Conservation (phyloP, 202 grass and related monocot species). For the Panicum virgatum region DNA sequence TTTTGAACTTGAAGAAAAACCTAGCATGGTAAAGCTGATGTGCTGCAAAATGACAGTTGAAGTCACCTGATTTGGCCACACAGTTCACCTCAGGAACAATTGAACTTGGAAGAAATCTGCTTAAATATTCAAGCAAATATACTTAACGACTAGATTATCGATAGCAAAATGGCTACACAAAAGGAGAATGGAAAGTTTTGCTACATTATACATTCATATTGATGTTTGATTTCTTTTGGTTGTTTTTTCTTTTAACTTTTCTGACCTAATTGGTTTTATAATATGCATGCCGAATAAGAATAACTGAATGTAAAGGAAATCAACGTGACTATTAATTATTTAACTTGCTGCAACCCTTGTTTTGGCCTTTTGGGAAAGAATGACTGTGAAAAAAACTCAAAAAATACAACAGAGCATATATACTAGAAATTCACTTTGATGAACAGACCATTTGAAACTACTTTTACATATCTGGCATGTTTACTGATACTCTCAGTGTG, state of each 20-base stretch:
- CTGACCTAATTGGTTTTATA: not conserved
- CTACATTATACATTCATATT: not conserved
- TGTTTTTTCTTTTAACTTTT: not conserved
- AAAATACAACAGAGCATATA: too few species aligned
- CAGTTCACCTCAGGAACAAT: not conserved
- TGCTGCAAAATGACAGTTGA: not conserved
- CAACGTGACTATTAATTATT: not conserved
- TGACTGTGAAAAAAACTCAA: too few species aligned
- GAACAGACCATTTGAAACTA: slow-evolving; percentile 1
- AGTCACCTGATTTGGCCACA: not conserved
- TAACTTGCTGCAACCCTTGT: not conserved
- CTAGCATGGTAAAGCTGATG: not conserved
- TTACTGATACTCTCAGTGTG: not conserved
- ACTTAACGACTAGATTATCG: too few species aligned
- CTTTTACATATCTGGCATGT: slow-evolving; percentile 19
- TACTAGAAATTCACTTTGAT: not conserved
- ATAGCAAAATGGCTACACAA: not conserved
- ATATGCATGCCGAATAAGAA: not conserved
- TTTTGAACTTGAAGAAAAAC: not conserved
- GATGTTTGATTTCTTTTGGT: not conserved
- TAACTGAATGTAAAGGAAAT: slow-evolving; percentile 19
- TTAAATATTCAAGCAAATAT: not conserved
- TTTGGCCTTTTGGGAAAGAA: slow-evolving; percentile 14
- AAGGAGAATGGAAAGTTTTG: not conserved
- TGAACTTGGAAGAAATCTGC: not conserved